A percentile compares a stretch with the other conserved stretches of the same genome.
Evolutionary conservation across 164 flowering plant species (phyloP).

Genomic region (Vitis rotundifolia): DNA sequence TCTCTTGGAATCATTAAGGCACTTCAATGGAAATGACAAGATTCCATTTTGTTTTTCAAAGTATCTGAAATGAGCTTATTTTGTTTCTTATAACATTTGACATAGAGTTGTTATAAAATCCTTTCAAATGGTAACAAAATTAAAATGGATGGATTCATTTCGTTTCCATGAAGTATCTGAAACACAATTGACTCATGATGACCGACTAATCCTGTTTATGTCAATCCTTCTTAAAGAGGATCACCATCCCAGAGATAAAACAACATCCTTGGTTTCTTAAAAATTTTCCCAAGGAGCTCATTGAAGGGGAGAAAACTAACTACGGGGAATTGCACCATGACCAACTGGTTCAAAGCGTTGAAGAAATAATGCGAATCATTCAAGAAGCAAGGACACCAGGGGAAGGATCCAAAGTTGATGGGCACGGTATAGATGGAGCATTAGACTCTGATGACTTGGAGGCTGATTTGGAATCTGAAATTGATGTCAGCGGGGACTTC

Average conservation of each 20-base stretch:
- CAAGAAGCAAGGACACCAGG: conserved; percentile 54
- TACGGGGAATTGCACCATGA: conserved; percentile 18
- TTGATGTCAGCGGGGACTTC: conserved; percentile 46
- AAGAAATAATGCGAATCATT: conserved; percentile 61
- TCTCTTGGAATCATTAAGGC: background rate
- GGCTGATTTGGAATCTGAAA: conserved; percentile 35
- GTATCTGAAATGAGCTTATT: no score
- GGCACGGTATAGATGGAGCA: conserved; percentile 16
- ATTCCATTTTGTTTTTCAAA: no score
- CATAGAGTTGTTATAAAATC: background rate
- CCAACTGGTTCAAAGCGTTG: conserved; percentile 46
- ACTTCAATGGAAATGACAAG: no score
- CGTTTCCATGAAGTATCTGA: background rate
- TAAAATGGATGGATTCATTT: background rate
- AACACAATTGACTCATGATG: background rate
- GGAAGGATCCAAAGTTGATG: conserved; percentile 29
- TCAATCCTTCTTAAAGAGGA: conserved; percentile 42
- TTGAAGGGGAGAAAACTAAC: conserved; percentile 51
- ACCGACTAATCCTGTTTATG: background rate
- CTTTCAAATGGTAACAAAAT: background rate
- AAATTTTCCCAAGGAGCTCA: conserved; percentile 53
- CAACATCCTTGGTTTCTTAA: conserved; percentile 69
- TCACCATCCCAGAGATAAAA: conserved; percentile 70
- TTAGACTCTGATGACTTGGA: conserved; percentile 35
- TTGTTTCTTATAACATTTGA: no score